These are phyloP conservation scores for Clonostachys rosea DNA, from an alignment of 2,329 filamentous ascomycete genomes.

Conservation along the genomic window DNA sequence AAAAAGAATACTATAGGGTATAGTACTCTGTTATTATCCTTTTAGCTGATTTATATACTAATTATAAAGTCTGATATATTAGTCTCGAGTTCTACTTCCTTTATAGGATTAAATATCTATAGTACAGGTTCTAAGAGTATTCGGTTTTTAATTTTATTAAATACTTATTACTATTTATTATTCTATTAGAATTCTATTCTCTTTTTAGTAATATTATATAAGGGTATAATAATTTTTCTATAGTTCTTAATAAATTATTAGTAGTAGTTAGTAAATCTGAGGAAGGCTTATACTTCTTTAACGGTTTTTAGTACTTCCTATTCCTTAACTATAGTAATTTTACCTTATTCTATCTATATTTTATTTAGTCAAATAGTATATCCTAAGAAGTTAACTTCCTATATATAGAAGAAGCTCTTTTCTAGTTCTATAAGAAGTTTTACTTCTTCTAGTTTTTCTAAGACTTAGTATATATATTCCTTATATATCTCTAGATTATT, in stretches of 20 bases:
- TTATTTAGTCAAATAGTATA: not conserved
- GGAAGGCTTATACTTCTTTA: not conserved
- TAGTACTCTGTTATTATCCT: not conserved
- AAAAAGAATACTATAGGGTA: not conserved
- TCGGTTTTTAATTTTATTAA: not conserved
- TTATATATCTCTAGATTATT: not conserved
- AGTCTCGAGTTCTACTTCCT: not conserved
- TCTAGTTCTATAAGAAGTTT: not conserved
- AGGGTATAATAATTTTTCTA: not conserved
- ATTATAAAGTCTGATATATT: not conserved
- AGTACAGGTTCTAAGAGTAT: not conserved
- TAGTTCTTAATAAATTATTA: not conserved
- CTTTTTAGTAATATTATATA: not conserved
- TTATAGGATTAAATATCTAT: slow-evolving; percentile 1
- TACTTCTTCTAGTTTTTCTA: no score
- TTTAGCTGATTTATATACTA: not conserved
- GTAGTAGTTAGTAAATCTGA: not conserved
- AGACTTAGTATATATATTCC: not conserved
- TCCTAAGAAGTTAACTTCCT: not conserved
- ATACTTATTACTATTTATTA: not conserved
- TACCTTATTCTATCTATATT: not conserved
- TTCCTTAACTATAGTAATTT: not conserved
- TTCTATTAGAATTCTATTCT: not conserved
- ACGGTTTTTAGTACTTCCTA: not conserved
- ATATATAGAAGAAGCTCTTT: not conserved